A percentile compares a stretch with the other conserved stretches of the same genome.
phyloP scores from a whole-genome alignment of 1,284 basidiomycete species.

The Sporisorium iseilematis-ciliati region DNA sequence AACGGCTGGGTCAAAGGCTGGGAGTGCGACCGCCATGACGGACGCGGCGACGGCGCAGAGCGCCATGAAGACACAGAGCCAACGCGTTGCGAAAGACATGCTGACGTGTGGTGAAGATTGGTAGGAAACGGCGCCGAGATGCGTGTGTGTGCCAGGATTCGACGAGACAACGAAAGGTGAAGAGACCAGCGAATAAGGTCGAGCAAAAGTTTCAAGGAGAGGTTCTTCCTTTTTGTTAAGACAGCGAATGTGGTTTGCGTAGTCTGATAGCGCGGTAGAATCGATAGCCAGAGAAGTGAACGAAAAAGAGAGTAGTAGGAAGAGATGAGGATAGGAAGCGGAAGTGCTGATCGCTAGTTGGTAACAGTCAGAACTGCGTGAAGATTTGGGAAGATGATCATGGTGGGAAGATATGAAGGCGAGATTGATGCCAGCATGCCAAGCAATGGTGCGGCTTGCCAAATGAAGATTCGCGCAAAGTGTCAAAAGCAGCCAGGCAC shows the following conservation, averaged over 20 bases:
- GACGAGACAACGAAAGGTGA: background rate
- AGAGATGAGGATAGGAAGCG: background rate
- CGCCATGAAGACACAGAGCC: conserved; percentile 5
- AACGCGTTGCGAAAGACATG: conserved; percentile 19
- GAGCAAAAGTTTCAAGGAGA: background rate
- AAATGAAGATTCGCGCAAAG: too few species aligned
- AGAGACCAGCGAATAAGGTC: background rate
- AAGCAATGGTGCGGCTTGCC: background rate
- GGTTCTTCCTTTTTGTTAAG: background rate
- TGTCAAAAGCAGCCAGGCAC: background rate
- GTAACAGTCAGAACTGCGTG: background rate
- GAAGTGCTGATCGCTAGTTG: background rate
- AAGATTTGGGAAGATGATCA: background rate
- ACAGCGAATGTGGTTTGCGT: background rate
- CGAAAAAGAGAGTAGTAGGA: background rate
- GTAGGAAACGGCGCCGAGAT: background rate
- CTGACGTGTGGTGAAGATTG: background rate
- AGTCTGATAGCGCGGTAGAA: conserved; percentile 1
- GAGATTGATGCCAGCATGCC: conserved; percentile 5
- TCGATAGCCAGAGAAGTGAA: background rate
- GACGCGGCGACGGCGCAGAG: conserved; percentile 3
- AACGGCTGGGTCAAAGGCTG: conserved; percentile 24
- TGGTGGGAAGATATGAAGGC: background rate
- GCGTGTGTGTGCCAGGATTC: background rate
- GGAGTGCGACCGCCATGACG: conserved; percentile 19